A percentile compares a stretch with the other conserved stretches of the same genome.
Conservation (phyloP, 2,329 filamentous ascomycete genomes). For the Cryoendolithus antarcticus region DNA sequence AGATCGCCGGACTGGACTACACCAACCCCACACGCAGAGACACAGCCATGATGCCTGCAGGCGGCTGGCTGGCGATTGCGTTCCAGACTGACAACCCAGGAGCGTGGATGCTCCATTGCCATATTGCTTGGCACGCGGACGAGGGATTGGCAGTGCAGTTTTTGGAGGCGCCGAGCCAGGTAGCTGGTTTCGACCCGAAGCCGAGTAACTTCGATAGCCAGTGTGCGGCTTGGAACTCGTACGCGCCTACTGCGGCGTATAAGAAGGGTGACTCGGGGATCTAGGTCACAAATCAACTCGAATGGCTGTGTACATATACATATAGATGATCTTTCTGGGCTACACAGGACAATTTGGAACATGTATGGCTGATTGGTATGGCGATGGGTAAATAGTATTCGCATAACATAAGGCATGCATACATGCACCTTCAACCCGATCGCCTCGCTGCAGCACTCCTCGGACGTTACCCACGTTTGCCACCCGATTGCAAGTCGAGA, state of each 20-base stretch:
- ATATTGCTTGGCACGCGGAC: conserved; percentile 27
- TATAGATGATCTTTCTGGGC: too few relatives aligned
- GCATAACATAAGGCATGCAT: too few relatives aligned
- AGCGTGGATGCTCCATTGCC: conserved; percentile 32
- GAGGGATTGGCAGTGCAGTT: conserved; percentile 24
- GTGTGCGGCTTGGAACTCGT: conserved; percentile 21
- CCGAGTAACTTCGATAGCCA: conserved; percentile 16
- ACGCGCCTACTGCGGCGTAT: conserved; percentile 14
- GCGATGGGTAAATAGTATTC: too few relatives aligned
- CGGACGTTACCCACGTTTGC: too few relatives aligned
- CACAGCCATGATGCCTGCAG: conserved; percentile 25
- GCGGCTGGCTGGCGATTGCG: conserved; percentile 29
- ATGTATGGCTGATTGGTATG: too few relatives aligned
- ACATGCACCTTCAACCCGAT: too few relatives aligned
- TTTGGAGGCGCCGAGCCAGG: conserved; percentile 15
- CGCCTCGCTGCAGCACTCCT: too few relatives aligned
- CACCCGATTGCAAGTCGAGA: too few relatives aligned
- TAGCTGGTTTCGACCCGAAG: conserved; percentile 4
- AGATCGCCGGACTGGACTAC: conserved; percentile 18
- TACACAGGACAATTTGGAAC: too few relatives aligned
- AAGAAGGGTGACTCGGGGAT: conserved; percentile 21
- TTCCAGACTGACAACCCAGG: conserved; percentile 32
- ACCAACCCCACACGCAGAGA: conserved; percentile 29
- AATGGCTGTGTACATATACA: too few relatives aligned
- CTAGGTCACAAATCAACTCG: conserved; percentile 2